Evolutionary conservation across 768 basidiomycete genomes (phyloP).

Genomic region (Serendipita sp.): DNA sequence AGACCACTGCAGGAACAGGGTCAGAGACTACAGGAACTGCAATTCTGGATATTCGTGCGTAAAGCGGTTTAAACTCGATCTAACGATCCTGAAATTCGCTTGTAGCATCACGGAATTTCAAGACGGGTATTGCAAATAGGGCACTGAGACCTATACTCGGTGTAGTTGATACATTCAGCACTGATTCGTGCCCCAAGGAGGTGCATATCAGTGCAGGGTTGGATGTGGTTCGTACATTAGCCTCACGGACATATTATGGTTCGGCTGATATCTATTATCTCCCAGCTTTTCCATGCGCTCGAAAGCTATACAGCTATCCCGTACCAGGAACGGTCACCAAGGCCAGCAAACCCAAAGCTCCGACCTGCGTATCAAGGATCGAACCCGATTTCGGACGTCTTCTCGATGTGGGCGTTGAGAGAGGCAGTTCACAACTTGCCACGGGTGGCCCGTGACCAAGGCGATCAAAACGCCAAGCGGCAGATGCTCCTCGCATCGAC

Average conservation of each 20-base stretch:
- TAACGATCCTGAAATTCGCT: too few species aligned
- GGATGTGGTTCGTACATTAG: slow-evolving; percentile 38
- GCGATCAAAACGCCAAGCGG: slow-evolving; percentile 66
- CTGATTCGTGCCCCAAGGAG: slow-evolving; percentile 76
- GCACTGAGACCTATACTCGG: slow-evolving; percentile 83
- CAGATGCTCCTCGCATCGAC: slow-evolving; percentile 94
- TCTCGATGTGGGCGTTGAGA: slow-evolving; percentile 74
- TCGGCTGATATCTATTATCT: neutral
- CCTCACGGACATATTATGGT: neutral
- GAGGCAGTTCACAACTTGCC: slow-evolving; percentile 83
- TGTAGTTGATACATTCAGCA: slow-evolving; percentile 76
- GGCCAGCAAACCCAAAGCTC: slow-evolving; percentile 77
- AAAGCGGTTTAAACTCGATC: too few species aligned
- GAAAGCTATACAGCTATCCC: slow-evolving; percentile 92
- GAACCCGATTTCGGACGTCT: slow-evolving; percentile 90
- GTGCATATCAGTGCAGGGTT: slow-evolving; percentile 91
- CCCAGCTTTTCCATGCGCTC: slow-evolving; percentile 71
- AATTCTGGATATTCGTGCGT: slow-evolving; percentile 61
- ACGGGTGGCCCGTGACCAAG: slow-evolving; percentile 59
- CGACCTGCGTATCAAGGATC: slow-evolving; percentile 89
- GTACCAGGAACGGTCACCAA: slow-evolving; percentile 80
- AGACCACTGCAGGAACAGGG: slow-evolving; percentile 73
- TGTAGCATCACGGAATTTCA: slow-evolving; percentile 63
- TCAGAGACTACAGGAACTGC: slow-evolving; percentile 92
- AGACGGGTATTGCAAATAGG: slow-evolving; percentile 89